phyloP scores from a whole-genome alignment of 257 asterid genomes.

The Nicotiana benthamiana region DNA sequence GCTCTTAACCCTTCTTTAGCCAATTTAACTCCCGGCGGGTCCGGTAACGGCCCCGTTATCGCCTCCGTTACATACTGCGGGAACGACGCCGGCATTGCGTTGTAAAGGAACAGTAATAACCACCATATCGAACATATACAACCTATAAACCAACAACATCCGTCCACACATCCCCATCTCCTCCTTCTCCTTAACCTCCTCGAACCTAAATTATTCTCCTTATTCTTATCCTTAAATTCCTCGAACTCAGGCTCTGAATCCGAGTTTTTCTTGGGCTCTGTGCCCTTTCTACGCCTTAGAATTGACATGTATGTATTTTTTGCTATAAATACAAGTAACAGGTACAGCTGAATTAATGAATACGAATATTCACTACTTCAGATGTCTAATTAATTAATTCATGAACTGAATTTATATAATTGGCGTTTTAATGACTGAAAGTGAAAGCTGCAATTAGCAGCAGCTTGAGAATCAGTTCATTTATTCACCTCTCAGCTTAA shows the following conservation, averaged over 20 bases:
- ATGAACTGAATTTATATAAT: not conserved
- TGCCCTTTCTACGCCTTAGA: conserved; percentile 24
- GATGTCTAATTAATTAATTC: not conserved
- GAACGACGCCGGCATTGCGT: conserved; percentile 69
- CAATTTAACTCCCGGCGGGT: conserved; percentile 75
- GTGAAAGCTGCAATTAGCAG: no score
- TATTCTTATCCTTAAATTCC: conserved; percentile 12
- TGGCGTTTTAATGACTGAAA: not conserved
- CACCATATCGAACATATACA: conserved; percentile 80
- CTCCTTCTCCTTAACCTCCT: conserved; percentile 21
- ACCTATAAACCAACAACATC: conserved; percentile 81
- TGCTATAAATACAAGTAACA: not conserved
- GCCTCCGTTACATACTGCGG: conserved; percentile 87
- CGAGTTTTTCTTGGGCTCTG: conserved; percentile 15
- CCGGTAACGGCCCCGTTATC: conserved; percentile 70
- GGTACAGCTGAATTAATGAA: not conserved
- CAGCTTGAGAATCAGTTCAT: not conserved
- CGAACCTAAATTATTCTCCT: conserved; percentile 12
- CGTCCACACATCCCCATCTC: conserved; percentile 59
- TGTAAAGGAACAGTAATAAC: conserved; percentile 56
- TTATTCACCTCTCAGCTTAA: not conserved
- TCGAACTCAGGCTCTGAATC: conserved; percentile 2
- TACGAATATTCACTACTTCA: not conserved
- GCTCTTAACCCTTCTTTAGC: conserved; percentile 68
- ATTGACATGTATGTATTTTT: conserved; percentile 4